These are phyloP conservation scores for Ambrosia artemisiifolia DNA, from an alignment of 129 eudicot species.

Conservation along the genomic window DNA sequence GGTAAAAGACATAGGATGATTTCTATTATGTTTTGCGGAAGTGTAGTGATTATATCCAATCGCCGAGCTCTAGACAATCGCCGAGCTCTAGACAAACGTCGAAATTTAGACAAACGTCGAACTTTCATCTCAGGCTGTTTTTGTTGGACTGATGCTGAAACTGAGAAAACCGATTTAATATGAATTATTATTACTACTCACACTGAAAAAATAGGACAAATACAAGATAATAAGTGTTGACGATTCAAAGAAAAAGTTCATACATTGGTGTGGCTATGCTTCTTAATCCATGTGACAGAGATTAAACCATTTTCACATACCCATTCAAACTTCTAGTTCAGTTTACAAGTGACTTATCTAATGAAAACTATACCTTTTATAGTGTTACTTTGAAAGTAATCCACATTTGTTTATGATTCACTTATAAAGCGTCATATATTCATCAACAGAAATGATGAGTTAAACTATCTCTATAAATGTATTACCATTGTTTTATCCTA, in stretches of 20 bases:
- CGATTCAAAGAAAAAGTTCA: neutral
- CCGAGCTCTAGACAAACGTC: neutral
- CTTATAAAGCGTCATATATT: neutral
- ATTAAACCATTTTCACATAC: neutral
- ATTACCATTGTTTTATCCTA: neutral
- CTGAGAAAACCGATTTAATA: neutral
- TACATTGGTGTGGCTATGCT: neutral
- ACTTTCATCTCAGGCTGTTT: neutral
- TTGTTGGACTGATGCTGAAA: neutral
- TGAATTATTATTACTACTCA: neutral
- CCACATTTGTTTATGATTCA: neutral
- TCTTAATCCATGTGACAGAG: neutral
- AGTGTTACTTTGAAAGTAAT: neutral
- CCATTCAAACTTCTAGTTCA: neutral
- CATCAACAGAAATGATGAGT: neutral
- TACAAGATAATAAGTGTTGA: neutral
- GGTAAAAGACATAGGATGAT: constrained; percentile 13
- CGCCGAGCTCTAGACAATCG: neutral
- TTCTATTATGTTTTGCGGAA: constrained; percentile 17
- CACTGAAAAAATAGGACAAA: too few species aligned
- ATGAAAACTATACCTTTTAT: neutral
- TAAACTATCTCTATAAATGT: neutral
- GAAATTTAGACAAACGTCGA: neutral
- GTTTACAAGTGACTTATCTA: too few species aligned
- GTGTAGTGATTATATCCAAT: constrained; percentile 7